Conservation (phyloP, 1,284 basidiomycete genomes). For the Ustilago trichophora region DNA sequence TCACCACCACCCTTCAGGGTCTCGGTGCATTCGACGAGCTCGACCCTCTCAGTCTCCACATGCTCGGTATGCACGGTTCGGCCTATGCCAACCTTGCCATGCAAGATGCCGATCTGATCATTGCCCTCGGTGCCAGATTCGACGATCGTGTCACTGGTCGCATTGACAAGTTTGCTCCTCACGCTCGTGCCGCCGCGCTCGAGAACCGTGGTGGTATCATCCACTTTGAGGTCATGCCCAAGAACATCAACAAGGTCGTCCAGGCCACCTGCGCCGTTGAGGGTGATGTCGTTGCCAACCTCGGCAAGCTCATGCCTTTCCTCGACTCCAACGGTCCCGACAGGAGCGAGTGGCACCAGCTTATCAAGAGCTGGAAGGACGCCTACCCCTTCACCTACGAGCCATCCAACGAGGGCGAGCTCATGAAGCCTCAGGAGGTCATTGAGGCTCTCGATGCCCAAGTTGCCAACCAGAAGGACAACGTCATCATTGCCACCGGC, state of each 20-base stretch:
- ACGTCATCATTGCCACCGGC: constrained; percentile 88
- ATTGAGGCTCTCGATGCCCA: constrained; percentile 85
- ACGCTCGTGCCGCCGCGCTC: constrained; percentile 83
- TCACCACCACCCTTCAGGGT: constrained; percentile 94
- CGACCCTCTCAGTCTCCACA: constrained; percentile 83
- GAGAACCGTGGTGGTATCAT: constrained; percentile 93
- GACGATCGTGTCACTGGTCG: constrained; percentile 98
- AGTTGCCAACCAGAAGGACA: constrained; percentile 78
- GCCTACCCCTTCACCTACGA: constrained; percentile 89
- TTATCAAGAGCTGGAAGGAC: constrained; percentile 83
- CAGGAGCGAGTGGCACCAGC: constrained; percentile 75
- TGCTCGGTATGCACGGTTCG: constrained; percentile 99
- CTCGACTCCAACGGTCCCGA: constrained; percentile 29
- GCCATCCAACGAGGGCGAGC: constrained; percentile 74
- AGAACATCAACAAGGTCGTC: constrained; percentile 99
- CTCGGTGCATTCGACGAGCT: constrained; percentile 94
- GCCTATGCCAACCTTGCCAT: constrained; percentile 98
- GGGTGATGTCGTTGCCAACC: constrained; percentile 87
- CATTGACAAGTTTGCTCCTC: constrained; percentile 88
- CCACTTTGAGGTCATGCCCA: constrained; percentile 97
- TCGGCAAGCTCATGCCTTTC: constrained; percentile 82
- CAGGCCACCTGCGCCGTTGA: constrained; percentile 92
- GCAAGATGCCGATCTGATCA: constrained; percentile 96
- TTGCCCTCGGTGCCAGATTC: constrained; percentile 93
- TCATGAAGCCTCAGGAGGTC: constrained; percentile 95